Base-by-base conservation (phyloP, 768 basidiomycete genomes). In the Obba rivulosa region DNA sequence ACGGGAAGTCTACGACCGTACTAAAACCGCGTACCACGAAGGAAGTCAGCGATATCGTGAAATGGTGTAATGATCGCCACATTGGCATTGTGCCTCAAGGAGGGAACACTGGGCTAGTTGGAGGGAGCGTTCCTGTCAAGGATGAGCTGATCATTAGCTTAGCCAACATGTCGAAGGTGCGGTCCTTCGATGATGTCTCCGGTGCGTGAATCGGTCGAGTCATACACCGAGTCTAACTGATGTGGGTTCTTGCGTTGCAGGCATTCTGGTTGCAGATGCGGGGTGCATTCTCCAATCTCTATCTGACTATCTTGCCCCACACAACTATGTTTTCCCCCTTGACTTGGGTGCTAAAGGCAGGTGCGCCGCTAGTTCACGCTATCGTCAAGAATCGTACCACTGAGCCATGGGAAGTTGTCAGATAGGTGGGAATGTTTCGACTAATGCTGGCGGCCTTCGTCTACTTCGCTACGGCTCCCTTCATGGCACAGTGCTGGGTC, bases 41-140 rank as follows among this genome's bases (percentile, higher is more conserved):
- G 52, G 83, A 99, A 69, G 92, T 98, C 62, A 87, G 85, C 65
- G 72, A 86, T 56, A 87, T 97, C 46, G 73, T 98, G 61, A 85
- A 83, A 62, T 90, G 84, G 74, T 98, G 96, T 67, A 81, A 85
- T 57, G 74, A 84, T 46, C 76, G 81, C 48, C 76, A 79, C 46
- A 87, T 99, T 36, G 85, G 84, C n/a, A 79, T 98, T 46, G 93
- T 96, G 2, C 96, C 96, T 2, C 96, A 99, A 66, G 95, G 96
- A 41, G 96, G 96, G 40, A 99, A 99, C 70, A 99, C 96, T 0
- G 96, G 96, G 14, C 79, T 99, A 11, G 96, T 99, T 34, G 96
- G 94, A 48, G 96, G 96, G 34, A 83, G 93, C 53, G 87, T 95
- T 10, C 95, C 96, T 0, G 63, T 92, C 34, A 72, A 81, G 56